A percentile compares a stretch with the other conserved stretches of the same genome.
These are phyloP conservation scores for Alternaria gaisen DNA, from an alignment of 2,329 filamentous ascomycete genomes.

Conservation along the genomic window DNA sequence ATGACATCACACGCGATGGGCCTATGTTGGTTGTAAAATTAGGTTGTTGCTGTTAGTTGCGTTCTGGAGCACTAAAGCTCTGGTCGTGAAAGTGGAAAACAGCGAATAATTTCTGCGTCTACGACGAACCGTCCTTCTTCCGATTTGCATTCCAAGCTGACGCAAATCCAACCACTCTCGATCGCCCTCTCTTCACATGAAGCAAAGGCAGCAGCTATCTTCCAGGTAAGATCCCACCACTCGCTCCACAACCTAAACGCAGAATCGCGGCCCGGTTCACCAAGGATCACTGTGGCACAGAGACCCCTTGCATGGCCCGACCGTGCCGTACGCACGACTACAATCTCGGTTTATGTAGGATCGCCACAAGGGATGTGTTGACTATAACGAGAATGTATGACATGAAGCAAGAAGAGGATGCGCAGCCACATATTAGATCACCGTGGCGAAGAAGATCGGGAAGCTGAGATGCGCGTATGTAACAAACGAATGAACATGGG, in stretches of 20 bases:
- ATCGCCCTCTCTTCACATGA: neutral
- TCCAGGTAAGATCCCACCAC: neutral
- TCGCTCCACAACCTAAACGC: neutral
- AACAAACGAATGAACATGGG: neutral
- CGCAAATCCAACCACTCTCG: neutral
- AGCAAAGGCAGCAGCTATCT: neutral
- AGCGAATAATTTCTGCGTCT: too few species aligned
- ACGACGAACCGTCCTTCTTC: too few species aligned
- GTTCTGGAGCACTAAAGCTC: too few species aligned
- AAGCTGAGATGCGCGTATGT: neutral
- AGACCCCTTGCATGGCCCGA: slow-evolving; percentile 3
- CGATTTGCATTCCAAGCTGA: neutral
- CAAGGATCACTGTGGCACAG: neutral
- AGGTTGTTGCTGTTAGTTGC: neutral
- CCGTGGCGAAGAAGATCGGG: neutral
- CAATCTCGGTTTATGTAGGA: neutral
- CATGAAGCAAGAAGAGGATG: neutral
- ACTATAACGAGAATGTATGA: neutral
- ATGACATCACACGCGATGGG: neutral
- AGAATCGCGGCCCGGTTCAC: neutral
- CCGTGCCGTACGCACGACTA: neutral
- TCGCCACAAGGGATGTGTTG: neutral
- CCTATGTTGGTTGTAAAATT: neutral
- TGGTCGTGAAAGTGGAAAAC: too few species aligned
- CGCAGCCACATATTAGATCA: neutral